Percentiles rank a stretch among this genome's conserved stretches.
These are phyloP conservation scores for Pseudohalonectria lignicola DNA, from an alignment of 2,329 filamentous ascomycete genomes.

Conservation along the genomic window DNA sequence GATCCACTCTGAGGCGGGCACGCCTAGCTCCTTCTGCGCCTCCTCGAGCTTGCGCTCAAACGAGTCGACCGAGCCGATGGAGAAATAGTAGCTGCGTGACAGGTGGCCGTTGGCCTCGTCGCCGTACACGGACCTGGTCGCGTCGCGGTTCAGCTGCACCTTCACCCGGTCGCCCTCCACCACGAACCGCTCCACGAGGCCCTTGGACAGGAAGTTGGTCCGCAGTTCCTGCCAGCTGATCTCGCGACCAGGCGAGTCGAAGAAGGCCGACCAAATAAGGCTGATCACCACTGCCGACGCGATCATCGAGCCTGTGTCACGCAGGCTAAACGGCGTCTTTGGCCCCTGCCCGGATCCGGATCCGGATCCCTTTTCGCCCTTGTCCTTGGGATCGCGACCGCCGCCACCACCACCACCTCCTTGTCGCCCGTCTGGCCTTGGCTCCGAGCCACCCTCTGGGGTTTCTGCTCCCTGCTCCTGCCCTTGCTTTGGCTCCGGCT, in stretches of 20 bases:
- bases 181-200: conserved; percentile 85
- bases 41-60: conserved; percentile 85
- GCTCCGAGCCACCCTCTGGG: too few species aligned
- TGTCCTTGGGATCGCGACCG: too few species aligned
- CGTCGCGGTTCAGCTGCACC: conserved; percentile 70
- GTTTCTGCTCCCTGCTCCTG: too few species aligned
- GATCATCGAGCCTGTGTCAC: too few species aligned
- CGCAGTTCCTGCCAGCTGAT: conserved; percentile 98
- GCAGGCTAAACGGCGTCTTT: too few species aligned
- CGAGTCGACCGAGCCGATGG: conserved; percentile 85
- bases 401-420: too few species aligned
- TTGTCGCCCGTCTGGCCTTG: conserved; percentile 16
- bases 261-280: conserved; percentile 28
- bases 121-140: conserved; percentile 60
- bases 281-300: background rate
- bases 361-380: too few species aligned
- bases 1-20: conserved; percentile 80
- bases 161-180: conserved; percentile 63
- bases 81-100: conserved; percentile 77
- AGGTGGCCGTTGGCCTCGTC: conserved; percentile 60
- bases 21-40: conserved; percentile 77
- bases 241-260: conserved; percentile 44
- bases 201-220: conserved; percentile 89
- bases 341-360: too few species aligned
- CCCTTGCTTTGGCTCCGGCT: too few species aligned